Evolutionary conservation across 768 basidiomycete genomes (phyloP).

Genomic region (Mycena kentingensis): DNA sequence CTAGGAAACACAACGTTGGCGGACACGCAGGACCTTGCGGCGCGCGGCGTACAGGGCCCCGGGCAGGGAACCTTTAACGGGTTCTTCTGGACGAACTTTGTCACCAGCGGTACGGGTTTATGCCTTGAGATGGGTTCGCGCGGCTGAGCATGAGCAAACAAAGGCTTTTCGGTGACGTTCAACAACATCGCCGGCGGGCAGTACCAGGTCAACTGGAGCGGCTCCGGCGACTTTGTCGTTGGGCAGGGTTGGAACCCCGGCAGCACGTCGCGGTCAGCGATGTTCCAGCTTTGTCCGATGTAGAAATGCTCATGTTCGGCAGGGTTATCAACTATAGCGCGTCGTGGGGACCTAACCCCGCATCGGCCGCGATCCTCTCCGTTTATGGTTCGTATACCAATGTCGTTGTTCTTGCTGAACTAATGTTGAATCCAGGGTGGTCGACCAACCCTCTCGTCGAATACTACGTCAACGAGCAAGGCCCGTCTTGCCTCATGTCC

Average conservation of each 20-base stretch:
- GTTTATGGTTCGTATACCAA: neutral
- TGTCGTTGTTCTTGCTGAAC: neutral
- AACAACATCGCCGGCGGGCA: constrained; percentile 5
- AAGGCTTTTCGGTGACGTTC: neutral
- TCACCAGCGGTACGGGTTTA: too few species aligned
- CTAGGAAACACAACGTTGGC: neutral
- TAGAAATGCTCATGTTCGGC: neutral
- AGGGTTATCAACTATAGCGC: neutral
- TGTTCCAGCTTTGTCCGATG: neutral
- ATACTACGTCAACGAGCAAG: constrained; percentile 20
- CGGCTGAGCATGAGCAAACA: too few species aligned
- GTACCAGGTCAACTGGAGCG: constrained; percentile 4
- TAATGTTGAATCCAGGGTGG: neutral
- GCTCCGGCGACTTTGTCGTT: constrained; percentile 6
- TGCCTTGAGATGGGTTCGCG: too few species aligned
- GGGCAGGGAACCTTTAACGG: constrained; percentile 1
- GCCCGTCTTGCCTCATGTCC: too few species aligned
- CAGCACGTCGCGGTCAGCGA: neutral
- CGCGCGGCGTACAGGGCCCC: neutral
- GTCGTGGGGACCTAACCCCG: neutral
- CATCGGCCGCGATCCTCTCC: neutral
- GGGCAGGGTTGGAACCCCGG: constrained; percentile 11
- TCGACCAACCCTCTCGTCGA: constrained; percentile 18
- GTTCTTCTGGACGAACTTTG: constrained; percentile 2
- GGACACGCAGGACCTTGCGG: neutral